phyloP scores from a whole-genome alignment of 2,329 filamentous ascomycete species.

The Hypoxylon sp. region DNA sequence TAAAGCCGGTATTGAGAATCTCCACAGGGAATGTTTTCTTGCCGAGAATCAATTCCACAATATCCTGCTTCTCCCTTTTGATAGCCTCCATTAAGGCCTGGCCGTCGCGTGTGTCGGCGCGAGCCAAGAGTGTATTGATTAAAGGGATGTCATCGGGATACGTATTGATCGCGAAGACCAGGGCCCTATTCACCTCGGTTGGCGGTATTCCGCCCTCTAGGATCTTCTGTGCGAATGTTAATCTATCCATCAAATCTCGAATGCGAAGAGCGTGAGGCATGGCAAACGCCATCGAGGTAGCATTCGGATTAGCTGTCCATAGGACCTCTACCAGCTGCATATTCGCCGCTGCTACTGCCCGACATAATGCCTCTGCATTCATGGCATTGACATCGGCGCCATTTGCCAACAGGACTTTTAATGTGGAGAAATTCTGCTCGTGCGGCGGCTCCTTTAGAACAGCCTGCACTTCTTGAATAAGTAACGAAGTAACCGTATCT shows the following conservation, averaged over 20 bases:
- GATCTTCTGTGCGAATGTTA: constrained; percentile 66
- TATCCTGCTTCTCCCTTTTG: constrained; percentile 61
- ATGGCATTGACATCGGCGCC: constrained; percentile 70
- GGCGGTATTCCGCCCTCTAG: constrained; percentile 65
- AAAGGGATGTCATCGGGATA: constrained; percentile 66
- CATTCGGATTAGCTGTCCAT: constrained; percentile 59
- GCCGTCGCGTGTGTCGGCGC: constrained; percentile 67
- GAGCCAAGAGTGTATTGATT: constrained; percentile 61
- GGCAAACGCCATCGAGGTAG: constrained; percentile 63
- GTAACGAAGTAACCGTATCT: constrained; percentile 61
- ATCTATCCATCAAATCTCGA: constrained; percentile 65
- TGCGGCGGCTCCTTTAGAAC: constrained; percentile 58
- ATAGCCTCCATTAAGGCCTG: constrained; percentile 65
- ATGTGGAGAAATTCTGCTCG: constrained; percentile 60
- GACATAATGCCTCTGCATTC: constrained; percentile 66
- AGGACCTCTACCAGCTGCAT: constrained; percentile 65
- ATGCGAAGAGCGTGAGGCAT: constrained; percentile 69
- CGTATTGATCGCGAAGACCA: constrained; percentile 65
- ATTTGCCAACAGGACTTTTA: constrained; percentile 64
- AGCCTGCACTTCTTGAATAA: constrained; percentile 67
- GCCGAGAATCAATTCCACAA: constrained; percentile 63
- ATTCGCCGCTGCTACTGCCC: constrained; percentile 64
- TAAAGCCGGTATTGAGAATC: constrained; percentile 61
- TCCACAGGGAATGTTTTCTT: constrained; percentile 58
- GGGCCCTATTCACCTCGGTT: constrained; percentile 65